Base-by-base conservation (phyloP, 2,329 filamentous ascomycete genomes). In the Diaporthe citriasiana region DNA sequence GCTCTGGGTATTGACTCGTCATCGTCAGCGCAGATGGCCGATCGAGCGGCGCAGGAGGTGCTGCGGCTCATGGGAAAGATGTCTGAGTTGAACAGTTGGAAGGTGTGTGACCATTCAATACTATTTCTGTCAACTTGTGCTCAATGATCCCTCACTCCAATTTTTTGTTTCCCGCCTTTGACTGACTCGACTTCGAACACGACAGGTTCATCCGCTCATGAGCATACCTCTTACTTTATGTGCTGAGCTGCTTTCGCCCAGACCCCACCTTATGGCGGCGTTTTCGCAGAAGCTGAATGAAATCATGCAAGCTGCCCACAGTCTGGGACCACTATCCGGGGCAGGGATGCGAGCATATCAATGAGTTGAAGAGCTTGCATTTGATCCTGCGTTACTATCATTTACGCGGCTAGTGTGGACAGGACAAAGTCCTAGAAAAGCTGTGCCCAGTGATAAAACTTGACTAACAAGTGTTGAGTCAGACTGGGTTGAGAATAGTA, bases 21-120 rank as follows among this genome's bases (percentile, higher is more conserved):
- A 1, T 45, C 65, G 3, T 40, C 47, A 53, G 15, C 65, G 22
- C 17, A 51, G 4, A 38, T 51, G 65, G 22, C 35, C 12, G 45
- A 53, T 12, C 15, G 47, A 7, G 65, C 47, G 13, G 65, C 50
- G n/a, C 65, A 68, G 8, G 65, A 50, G 33, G 50, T 68, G 2
- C 30, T 68, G 27, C 45, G 45, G 5, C 40, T 51, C 25, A 68
- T 68, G 45, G 42, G 45, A 5, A 51, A 51, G 45, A 51, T 68
- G 65, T 68, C 65, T 12, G 50, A 53, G 22, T 40, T 68, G n/a
- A 68, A 68, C 35, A 53, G 50, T n/a, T 68, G 65, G 65, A 68
- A 51, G 33, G 65, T 68, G n/a, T 15, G 45, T 68, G 3, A 6
- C 13, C 2, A 40, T 25, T 12, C 17, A 12, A 15, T 30, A 25